Evolutionary conservation across 768 basidiomycete species (phyloP), one percentile per base, ranked within the genome.

Genomic region (Mycena vulgaris): DNA sequence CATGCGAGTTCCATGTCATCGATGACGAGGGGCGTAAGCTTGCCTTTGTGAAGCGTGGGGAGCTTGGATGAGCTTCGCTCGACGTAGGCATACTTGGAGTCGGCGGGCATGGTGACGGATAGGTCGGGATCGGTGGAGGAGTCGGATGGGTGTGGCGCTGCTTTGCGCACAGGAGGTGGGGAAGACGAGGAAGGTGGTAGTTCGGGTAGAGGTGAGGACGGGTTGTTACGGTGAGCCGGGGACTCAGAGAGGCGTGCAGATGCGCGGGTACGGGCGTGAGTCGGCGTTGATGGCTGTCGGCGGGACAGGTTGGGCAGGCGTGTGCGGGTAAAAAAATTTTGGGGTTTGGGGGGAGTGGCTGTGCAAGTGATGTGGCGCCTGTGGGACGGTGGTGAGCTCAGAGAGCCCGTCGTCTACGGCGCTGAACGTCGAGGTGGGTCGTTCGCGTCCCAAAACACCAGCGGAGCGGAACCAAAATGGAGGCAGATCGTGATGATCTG

Each of bases 331-430:
- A n/a, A 21, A 35, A 6, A 37, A 11, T 5, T 14, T 33, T n/a
- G n/a, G n/a, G n/a, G n/a, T n/a, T n/a, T n/a, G n/a, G 19, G 53
- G 31, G 53, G 19, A 3, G 53, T 56, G 53, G 53, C 53, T 56
- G 53, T 56, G 53, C 33, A 11, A 2, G 3, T 37, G 51, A 52
- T 28, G 31, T 52, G 51, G 51, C 51, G 17, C 28, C 27, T 35
- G 53, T 56, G 30, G n/a, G n/a, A n/a, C n/a, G n/a, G n/a, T n/a
- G n/a, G n/a, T n/a, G n/a, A n/a, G n/a, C n/a, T n/a, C n/a, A 9
- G 8, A 10, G 53, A 37, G 53, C 53, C 14, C 33, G n/a, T 56
- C n/a, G 53, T 56, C 35, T 6, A 19, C 14, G 33, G 53, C 35
- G 14, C 33, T 37, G 53, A 23, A 30, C 30, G 30, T 33, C 16